These are phyloP conservation scores for Bipolaris cookei DNA, from an alignment of 2,329 filamentous ascomycete genomes.

Conservation along the genomic window DNA sequence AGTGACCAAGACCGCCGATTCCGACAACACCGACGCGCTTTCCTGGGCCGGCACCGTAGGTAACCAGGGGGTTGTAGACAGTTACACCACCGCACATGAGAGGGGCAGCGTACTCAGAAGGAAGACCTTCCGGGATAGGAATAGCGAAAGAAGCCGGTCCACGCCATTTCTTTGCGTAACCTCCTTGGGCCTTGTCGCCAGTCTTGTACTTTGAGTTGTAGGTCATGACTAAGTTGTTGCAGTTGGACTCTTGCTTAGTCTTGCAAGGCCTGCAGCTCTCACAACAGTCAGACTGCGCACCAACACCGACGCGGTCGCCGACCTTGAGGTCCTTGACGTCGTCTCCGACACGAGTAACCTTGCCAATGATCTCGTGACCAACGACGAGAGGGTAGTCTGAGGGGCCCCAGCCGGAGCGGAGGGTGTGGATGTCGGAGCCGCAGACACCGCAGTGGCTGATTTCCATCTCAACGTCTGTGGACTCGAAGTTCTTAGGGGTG, in stretches of 20 bases:
- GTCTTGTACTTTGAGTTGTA: slow-evolving; percentile 56
- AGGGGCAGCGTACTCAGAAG: slow-evolving; percentile 67
- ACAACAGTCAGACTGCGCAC: slow-evolving; percentile 57
- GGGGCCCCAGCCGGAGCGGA: slow-evolving; percentile 53
- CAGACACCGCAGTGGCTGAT: slow-evolving; percentile 52
- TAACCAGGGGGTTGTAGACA: slow-evolving; percentile 75
- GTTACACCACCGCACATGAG: slow-evolving; percentile 87
- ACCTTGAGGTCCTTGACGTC: slow-evolving; percentile 61
- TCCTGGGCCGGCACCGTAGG: slow-evolving; percentile 76
- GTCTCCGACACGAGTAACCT: slow-evolving; percentile 47
- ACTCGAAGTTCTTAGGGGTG: slow-evolving; percentile 59
- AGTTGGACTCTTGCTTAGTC: slow-evolving; percentile 53
- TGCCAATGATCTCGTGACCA: slow-evolving; percentile 53
- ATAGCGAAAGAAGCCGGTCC: slow-evolving; percentile 75
- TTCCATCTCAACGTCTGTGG: slow-evolving; percentile 65
- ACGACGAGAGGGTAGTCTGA: slow-evolving; percentile 57
- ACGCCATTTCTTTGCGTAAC: slow-evolving; percentile 69
- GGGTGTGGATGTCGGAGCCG: slow-evolving; percentile 45
- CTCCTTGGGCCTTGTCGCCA: slow-evolving; percentile 69
- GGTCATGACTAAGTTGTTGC: slow-evolving; percentile 54
- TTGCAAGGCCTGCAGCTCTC: slow-evolving; percentile 58
- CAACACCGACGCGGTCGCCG: slow-evolving; percentile 65
- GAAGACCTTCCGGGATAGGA: slow-evolving; percentile 77
- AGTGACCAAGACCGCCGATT: slow-evolving; percentile 75
- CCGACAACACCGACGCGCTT: slow-evolving; percentile 79